Evolutionary conservation across 257 asterid genomes (phyloP).

Genomic region (Craterostigma plantagineum): DNA sequence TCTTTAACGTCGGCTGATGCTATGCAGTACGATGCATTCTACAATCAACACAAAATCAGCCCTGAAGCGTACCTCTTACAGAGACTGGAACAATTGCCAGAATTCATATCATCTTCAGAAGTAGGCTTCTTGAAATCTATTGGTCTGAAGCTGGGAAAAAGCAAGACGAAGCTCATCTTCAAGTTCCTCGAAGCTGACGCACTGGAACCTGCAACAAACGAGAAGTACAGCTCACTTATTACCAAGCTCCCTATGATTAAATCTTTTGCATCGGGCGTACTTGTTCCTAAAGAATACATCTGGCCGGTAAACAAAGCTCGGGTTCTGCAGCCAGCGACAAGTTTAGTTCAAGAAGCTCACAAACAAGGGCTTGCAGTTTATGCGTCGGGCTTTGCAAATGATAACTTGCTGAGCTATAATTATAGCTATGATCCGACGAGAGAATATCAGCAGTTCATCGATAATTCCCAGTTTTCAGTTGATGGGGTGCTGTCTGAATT

Average conservation of each 20-base stretch:
- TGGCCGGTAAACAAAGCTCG: slow-evolving; percentile 43
- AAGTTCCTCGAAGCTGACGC: slow-evolving; percentile 18
- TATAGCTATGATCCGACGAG: slow-evolving; percentile 70
- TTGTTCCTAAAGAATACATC: slow-evolving; percentile 70
- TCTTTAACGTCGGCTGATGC: too few species aligned
- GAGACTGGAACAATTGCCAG: slow-evolving; percentile 17
- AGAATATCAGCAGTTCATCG: slow-evolving; percentile 54
- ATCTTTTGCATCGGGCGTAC: slow-evolving; percentile 56
- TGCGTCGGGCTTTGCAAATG: slow-evolving; percentile 74
- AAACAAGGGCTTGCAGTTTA: slow-evolving; percentile 50
- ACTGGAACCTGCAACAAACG: slow-evolving; percentile 52
- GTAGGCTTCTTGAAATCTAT: slow-evolving; percentile 65
- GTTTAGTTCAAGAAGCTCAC: slow-evolving; percentile 65
- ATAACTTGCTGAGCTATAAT: slow-evolving; percentile 43
- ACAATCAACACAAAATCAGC: slow-evolving; percentile 37
- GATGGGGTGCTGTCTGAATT: slow-evolving; percentile 70
- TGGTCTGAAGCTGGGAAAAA: slow-evolving; percentile 18
- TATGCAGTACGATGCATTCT: slow-evolving; percentile 51
- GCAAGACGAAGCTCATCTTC: slow-evolving; percentile 39
- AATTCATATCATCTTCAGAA: slow-evolving; percentile 86
- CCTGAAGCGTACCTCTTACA: slow-evolving; percentile 19
- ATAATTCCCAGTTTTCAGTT: slow-evolving; percentile 52
- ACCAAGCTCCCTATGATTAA: slow-evolving; percentile 38
- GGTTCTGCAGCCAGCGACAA: slow-evolving; percentile 41
- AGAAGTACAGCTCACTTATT: slow-evolving; percentile 29